These are phyloP conservation scores for Sphaerobolus stellatus DNA, from an alignment of 1,284 basidiomycete genomes.

Conservation along the genomic window DNA sequence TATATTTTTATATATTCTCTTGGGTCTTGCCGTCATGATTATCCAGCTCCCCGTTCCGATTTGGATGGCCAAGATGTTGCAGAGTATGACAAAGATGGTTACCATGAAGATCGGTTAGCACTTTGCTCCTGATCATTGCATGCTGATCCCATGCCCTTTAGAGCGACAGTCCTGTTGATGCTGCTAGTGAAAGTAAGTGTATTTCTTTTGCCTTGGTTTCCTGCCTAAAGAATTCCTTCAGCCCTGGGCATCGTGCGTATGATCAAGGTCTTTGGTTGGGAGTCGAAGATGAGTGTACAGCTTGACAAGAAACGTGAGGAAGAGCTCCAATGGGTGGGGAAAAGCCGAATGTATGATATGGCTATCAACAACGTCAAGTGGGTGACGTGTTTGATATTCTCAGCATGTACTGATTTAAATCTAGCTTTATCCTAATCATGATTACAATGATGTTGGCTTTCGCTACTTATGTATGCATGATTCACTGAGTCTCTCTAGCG, in stretches of 20 bases:
- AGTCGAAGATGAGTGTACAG: slow-evolving; percentile 50
- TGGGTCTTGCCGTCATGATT: slow-evolving; percentile 48
- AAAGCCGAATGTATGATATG: slow-evolving; percentile 20
- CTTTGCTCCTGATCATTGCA: background rate
- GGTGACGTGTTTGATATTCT: background rate
- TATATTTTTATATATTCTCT: slow-evolving; percentile 29
- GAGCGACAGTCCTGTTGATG: slow-evolving; percentile 52
- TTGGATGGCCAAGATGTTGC: slow-evolving; percentile 17
- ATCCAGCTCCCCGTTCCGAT: slow-evolving; percentile 35
- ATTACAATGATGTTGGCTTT: slow-evolving; percentile 46
- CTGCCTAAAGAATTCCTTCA: slow-evolving; percentile 15
- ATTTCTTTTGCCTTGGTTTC: background rate
- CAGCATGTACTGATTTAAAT: background rate
- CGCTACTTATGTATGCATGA: slow-evolving; percentile 36
- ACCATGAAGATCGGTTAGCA: slow-evolving; percentile 17
- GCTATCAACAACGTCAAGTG: slow-evolving; percentile 26
- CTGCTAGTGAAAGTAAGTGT: slow-evolving; percentile 44
- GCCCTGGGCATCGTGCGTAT: slow-evolving; percentile 53
- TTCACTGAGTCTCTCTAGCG: too few relatives aligned
- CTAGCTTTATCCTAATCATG: slow-evolving; percentile 39
- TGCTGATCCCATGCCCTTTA: slow-evolving; percentile 15
- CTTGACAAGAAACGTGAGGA: slow-evolving; percentile 47
- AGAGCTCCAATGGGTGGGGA: slow-evolving; percentile 33
- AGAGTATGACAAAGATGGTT: slow-evolving; percentile 17
- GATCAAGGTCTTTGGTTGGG: slow-evolving; percentile 74